A percentile compares a stretch with the other conserved stretches of the same genome.
phyloP scores from a whole-genome alignment of 1,284 basidiomycete genomes.

The Fomitopsis betulina region DNA sequence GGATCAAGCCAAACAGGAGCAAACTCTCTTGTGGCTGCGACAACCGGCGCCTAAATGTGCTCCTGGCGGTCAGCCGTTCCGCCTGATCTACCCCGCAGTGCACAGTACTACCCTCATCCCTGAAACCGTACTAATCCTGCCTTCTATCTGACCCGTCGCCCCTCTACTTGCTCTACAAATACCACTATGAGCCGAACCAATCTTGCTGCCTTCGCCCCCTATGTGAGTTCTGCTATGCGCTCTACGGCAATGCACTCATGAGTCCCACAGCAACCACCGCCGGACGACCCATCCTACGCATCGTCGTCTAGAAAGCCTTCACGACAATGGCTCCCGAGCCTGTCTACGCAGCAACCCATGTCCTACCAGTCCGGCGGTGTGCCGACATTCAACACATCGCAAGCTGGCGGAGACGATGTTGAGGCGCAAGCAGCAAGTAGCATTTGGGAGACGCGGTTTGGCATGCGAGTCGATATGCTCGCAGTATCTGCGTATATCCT shows the following conservation, averaged over 20 bases:
- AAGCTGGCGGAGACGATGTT: constrained; percentile 39
- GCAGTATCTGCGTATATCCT: constrained; percentile 67
- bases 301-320: constrained; percentile 26
- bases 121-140: constrained; percentile 7
- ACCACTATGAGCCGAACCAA: constrained; percentile 25
- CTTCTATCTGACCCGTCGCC: not conserved
- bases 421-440: constrained; percentile 49
- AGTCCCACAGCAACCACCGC: constrained; percentile 47
- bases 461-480: constrained; percentile 66
- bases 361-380: constrained; percentile 73
- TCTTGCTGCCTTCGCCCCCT: constrained; percentile 44
- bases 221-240: constrained; percentile 35
- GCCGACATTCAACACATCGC: constrained; percentile 51
- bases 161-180: not conserved
- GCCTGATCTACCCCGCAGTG: not conserved
- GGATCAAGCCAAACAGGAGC: constrained; percentile 9
- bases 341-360: constrained; percentile 28
- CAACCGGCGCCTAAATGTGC: not conserved
- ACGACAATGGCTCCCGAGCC: constrained; percentile 55
- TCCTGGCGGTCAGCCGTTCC: not conserved
- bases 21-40: constrained; percentile 10
- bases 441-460: constrained; percentile 71
- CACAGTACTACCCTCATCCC: not conserved
- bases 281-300: constrained; percentile 45
- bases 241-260: not conserved